Base-by-base conservation (phyloP, 2,329 filamentous ascomycete genomes). In the Aspergillus luchuensis region DNA sequence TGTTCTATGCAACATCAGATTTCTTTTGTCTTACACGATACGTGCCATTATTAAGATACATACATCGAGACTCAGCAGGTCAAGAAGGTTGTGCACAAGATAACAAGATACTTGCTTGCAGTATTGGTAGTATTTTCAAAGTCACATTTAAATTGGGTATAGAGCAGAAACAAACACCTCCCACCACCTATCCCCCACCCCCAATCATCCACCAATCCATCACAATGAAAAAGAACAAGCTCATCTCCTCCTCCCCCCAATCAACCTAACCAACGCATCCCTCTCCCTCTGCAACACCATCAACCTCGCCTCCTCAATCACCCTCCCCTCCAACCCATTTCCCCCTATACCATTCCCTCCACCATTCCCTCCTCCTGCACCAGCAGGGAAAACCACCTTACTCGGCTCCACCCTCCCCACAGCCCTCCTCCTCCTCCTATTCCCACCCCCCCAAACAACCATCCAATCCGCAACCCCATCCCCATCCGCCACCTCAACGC, bases 371-470 rank as follows among this genome's bases (percentile, higher is more conserved):
- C 6, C 23, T 7, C 6, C 6, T 8, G 6, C 23, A 7, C 23
- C 23, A 25, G 7, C 23, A 13, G 33, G 33, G 4, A 36, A 36
- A 51, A 63, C 63, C 45, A 66, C 54, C 28, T 51, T 36, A 45
- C 41, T 51, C 15, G 28, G 21, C 41, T 45, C 53, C 55, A 63
- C 58, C 57, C 59, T 61, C 21, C 49, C 55, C 39, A 64, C 70
- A 15, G 62, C 66, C 49, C 75, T 69, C 23, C 47, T 21, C 7
- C 73, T 72, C 52, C 74, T 69, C 58, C 73, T 8, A 28, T 28
- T 68, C 25, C 88, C 88, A 59, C 85, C 84, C 0, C 89, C 88
- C 74, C 86, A 92, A 21, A 92, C 79, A 5, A 92, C 89, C 0
- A 87, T 89, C 72, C 85, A 87, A 61, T 91, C 89, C 0, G 85